Base-by-base conservation (phyloP, 2,329 filamentous ascomycete species). In the Colletotrichum destructivum region DNA sequence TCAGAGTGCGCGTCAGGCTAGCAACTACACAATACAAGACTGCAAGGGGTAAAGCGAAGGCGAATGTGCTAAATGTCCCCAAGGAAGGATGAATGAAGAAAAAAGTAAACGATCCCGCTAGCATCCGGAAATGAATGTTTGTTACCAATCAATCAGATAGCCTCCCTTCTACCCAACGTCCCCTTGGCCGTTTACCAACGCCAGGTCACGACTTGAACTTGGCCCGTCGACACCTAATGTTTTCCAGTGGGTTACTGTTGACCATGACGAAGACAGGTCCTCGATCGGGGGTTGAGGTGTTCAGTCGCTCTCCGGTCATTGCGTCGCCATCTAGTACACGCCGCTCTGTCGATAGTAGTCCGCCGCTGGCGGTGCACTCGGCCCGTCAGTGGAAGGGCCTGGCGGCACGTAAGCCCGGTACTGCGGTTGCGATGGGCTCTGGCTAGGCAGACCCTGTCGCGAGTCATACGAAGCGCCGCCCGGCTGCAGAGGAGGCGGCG, bases 351-450 rank as follows among this genome's bases (percentile, higher is more conserved):
- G 82, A 76, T 91, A 91, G 76, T 88, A 91, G 77, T 90, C 89
- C 61, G 83, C 84, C 31, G 87, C 86, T 15, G 84, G 84, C 4
- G 88, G 87, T 5, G 85, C 87, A 70, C 84, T 88, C 2, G 85
- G 84, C 12, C 82, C 85, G 44, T 82, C 80, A 40, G 77, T 49
- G 72, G 74, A 66, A 42, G 71, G 76, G 1, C 82, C 79, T 1
- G 84, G 86, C 4, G 88, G 88, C 3, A 87, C 85, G 70, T 92
- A 92, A 0, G 90, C 86, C 78, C 88, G 91, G 75, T 91, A 92
- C 78, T 90, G 88, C 49, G 83, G 83, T 75, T 84, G 82, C 21
- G 75, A 75, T 62, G 75, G 35, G 71, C 70, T 40, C 78, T 89
- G 84, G 74, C 86, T 88, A 4, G 87, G 87, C 40, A 89, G 77